Base-by-base conservation (phyloP, 495 filamentous ascomycete genomes). In the Penicillium canariense region DNA sequence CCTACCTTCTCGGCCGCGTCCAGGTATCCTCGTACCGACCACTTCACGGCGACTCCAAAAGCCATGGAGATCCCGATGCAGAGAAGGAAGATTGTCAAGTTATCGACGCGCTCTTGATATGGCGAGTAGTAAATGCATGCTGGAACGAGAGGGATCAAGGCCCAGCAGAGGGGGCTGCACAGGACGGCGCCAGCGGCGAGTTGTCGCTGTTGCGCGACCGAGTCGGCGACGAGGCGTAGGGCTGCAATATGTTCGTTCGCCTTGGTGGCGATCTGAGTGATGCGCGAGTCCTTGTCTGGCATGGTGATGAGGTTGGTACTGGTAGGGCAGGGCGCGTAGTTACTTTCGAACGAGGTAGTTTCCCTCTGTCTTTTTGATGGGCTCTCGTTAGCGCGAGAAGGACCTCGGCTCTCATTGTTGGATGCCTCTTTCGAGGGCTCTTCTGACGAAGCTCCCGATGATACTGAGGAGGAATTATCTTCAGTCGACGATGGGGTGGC, bases 191-290 rank as follows among this genome's bases (percentile, higher is more conserved):
- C 62, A 11, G 77, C 71, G n/a, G 85, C 77, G 5, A 69, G 23
- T 61, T 84, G 78, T 22, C 84, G 80, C 58, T 87, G 84, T 58
- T 89, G 83, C 12, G 84, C 82, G 46, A 90, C 72, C 34, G 78
- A 80, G 66, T 82, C 74, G 11, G 83, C 70, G 50, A 86, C 70
- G 9, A 86, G 76, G 30, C 70, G 69, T 15, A 85, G 69, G 5
- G 78, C 73, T 12, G 72, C 55, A 32, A 72, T 59, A 39, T 70
- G 67, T 50, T 83, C 77, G 30, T 61, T 47, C 5, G 68, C 50
- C 20, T 62, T 52, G 3, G 63, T 55, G 52, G 70, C 59, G 32
- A 54, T 62, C 28, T 38, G 46, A 17, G 58, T 67, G 34, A 18
- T 48, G 14, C 32, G 12, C 4, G 10, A 3, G 15, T 35, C 32